phyloP scores from a whole-genome alignment of 1,284 basidiomycete genomes.

The Cryptococcus deneoformans region DNA sequence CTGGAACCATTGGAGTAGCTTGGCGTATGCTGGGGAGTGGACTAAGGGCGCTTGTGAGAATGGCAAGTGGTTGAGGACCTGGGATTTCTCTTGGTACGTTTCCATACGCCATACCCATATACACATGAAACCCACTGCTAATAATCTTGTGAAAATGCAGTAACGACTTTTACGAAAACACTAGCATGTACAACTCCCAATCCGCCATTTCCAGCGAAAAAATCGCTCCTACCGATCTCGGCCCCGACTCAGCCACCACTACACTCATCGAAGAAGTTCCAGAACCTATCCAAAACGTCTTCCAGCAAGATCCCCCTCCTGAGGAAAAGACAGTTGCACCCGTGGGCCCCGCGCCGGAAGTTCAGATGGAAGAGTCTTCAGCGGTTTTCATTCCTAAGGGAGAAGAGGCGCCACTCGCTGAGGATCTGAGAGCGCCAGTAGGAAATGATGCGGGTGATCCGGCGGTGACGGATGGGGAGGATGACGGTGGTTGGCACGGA shows the following conservation, averaged over 20 bases:
- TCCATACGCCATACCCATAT: slow-evolving; percentile 29
- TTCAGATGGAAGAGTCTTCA: slow-evolving; percentile 41
- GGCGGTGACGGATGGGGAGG: slow-evolving; percentile 37
- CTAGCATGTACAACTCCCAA: slow-evolving; percentile 29
- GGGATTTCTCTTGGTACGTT: slow-evolving; percentile 91
- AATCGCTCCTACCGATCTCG: slow-evolving; percentile 23
- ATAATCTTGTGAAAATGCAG: slow-evolving; percentile 9
- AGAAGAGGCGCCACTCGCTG: slow-evolving; percentile 15
- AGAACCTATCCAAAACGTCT: slow-evolving; percentile 47
- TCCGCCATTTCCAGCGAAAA: slow-evolving; percentile 21
- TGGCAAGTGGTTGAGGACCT: slow-evolving; percentile 82
- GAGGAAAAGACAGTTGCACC: slow-evolving; percentile 45
- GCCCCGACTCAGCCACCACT: slow-evolving; percentile 17
- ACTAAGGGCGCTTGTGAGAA: slow-evolving; percentile 72
- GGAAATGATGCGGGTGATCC: slow-evolving; percentile 48
- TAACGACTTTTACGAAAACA: slow-evolving; percentile 41
- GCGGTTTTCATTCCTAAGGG: slow-evolving; percentile 12
- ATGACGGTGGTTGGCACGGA: slow-evolving; percentile 49
- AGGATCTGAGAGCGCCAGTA: slow-evolving; percentile 46
- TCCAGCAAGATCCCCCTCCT: slow-evolving; percentile 35
- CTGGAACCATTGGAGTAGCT: slow-evolving; percentile 74
- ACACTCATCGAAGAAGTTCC: slow-evolving; percentile 37
- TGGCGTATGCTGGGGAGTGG: slow-evolving; percentile 85
- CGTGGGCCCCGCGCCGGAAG: slow-evolving; percentile 40
- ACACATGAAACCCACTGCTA: neutral